phyloP scores from a whole-genome alignment of 441 rosid genomes.

The Brassica balearica region DNA sequence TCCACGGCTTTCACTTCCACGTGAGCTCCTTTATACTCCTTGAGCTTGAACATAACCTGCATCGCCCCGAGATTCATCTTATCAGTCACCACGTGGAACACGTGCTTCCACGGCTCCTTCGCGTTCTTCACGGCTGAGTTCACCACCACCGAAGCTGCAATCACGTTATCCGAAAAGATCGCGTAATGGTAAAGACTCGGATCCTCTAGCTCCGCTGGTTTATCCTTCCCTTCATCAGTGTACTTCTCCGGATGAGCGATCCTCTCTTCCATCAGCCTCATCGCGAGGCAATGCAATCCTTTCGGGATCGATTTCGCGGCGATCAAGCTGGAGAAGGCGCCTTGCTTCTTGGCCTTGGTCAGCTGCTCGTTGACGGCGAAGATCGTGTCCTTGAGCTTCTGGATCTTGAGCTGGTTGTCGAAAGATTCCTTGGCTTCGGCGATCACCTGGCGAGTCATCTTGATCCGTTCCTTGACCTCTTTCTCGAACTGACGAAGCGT shows the following conservation, averaged over 20 bases:
- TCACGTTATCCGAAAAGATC: constrained; percentile 84
- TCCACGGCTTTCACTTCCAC: constrained; percentile 95
- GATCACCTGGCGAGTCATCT: constrained; percentile 83
- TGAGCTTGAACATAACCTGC: constrained; percentile 97
- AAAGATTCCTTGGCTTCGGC: constrained; percentile 92
- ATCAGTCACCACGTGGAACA: constrained; percentile 94
- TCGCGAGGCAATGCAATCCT: constrained; percentile 88
- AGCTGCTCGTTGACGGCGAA: constrained; percentile 86
- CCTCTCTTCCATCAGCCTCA: constrained; percentile 96
- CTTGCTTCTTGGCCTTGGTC: constrained; percentile 89
- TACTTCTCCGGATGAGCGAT: constrained; percentile 87
- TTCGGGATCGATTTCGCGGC: constrained; percentile 96
- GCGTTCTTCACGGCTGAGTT: constrained; percentile 94
- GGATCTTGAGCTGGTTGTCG: constrained; percentile 94
- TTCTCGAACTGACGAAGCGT: constrained; percentile 80
- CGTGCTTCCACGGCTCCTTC: constrained; percentile 89
- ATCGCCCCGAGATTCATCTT: constrained; percentile 97
- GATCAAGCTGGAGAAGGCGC: constrained; percentile 87
- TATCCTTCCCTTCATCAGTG: constrained; percentile 68
- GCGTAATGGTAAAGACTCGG: constrained; percentile 88
- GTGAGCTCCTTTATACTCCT: constrained; percentile 92
- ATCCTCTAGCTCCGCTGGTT: constrained; percentile 71
- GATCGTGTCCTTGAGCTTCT: constrained; percentile 88
- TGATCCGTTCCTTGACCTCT: constrained; percentile 93
- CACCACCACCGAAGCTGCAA: constrained; percentile 92